Conservation (phyloP, 2,329 filamentous ascomycete species). For the Talaromyces sp. region DNA sequence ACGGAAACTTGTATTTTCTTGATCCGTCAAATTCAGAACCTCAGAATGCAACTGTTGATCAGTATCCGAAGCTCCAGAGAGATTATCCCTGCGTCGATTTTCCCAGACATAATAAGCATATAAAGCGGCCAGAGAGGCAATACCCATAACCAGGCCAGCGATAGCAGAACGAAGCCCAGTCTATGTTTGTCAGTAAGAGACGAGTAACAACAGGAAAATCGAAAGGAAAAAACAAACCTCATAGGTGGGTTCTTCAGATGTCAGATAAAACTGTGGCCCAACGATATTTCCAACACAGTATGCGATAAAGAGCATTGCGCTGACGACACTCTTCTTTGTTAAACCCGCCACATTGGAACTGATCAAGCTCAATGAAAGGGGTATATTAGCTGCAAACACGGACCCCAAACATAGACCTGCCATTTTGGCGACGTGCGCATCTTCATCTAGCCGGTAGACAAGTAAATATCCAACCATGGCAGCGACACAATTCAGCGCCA, state of each 20-base stretch:
- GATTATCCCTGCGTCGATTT: conserved; percentile 24
- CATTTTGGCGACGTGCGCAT: conserved; percentile 23
- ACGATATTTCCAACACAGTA: conserved; percentile 32
- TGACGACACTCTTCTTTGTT: conserved; percentile 30
- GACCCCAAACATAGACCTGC: conserved; percentile 25
- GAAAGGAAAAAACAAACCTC: conserved; percentile 16
- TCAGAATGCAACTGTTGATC: conserved; percentile 24
- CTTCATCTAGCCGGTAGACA: conserved; percentile 23
- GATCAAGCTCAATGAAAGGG: conserved; percentile 28
- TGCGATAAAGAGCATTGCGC: conserved; percentile 47
- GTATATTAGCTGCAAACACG: conserved; percentile 32
- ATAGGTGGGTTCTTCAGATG: conserved; percentile 27
- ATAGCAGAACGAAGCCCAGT: conserved; percentile 7
- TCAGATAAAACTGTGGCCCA: conserved; percentile 29
- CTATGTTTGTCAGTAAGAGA: neutral
- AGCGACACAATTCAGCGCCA: conserved; percentile 26
- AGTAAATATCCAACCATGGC: conserved; percentile 29
- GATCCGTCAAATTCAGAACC: conserved; percentile 31
- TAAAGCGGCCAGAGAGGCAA: conserved; percentile 25
- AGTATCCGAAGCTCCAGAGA: conserved; percentile 21
- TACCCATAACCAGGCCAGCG: conserved; percentile 13
- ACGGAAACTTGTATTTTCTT: conserved; percentile 30
- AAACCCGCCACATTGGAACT: conserved; percentile 33
- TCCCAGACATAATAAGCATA: conserved; percentile 25
- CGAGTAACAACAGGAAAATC: neutral